Evolutionary conservation across 495 filamentous ascomycete species (phyloP), one percentile per base, ranked within the genome.

Genomic region (Pseudevernia furfuracea): DNA sequence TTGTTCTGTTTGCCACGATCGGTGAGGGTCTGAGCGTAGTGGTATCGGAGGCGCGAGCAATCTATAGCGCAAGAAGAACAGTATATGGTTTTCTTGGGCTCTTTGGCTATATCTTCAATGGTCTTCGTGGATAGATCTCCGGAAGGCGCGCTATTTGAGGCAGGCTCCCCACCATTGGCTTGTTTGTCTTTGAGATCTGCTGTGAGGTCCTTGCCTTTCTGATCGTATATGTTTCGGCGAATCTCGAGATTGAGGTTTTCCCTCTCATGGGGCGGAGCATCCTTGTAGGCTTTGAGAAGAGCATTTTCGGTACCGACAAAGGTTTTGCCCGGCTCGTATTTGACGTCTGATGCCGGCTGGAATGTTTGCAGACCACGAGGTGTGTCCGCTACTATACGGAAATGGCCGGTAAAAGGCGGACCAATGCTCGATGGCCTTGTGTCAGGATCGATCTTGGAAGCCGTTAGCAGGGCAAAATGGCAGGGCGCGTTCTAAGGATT

Each of bases 401-500:
- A 98, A 76, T 98, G 95, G 46, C 94, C 93, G 1, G 94, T 98
- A 70, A 96, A 96, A 19, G 94, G 95, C 5, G 94, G 95, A 8
- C 92, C 93, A 65, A 97, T 94, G 74, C 91, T 92, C 5, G 95
- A 97, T 12, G 94, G 94, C 49, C 94, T 86, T 53, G 91, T 89
- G 71, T 97, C 94, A 19, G 92, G 88, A 77, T 98, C 94, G 71
- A 98, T 91, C 94, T 98, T 62, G 44, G 68, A 59, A 62, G 59
- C 62, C 56, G 60, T 71, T 36, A 74, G 66, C 37, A 66, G 23
- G 11, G 34, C 17, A 53, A 46, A 25, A n/a, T 28, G 19, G 34
- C n/a, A 59, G 32, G 25, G 10, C 58, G 17, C 61, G 68, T 66
- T 39, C 21, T 14, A 44, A 32, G 19, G 66, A 73, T n/a, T 78